phyloP scores from a whole-genome alignment of 495 filamentous ascomycete genomes.

The Tuber umbilicatum region DNA sequence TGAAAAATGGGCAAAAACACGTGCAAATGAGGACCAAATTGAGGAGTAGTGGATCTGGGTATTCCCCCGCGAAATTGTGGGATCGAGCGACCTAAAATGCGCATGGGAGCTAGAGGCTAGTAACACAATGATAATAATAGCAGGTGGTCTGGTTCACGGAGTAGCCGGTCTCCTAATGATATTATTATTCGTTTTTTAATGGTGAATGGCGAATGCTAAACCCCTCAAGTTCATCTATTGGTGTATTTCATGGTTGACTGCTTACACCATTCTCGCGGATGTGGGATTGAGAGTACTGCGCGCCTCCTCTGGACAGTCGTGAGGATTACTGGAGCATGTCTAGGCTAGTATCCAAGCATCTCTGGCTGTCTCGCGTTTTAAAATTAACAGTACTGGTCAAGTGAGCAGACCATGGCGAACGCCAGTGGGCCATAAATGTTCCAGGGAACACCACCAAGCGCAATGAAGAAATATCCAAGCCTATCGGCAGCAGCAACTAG shows the following conservation, averaged over 20 bases:
- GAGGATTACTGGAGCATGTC: slow-evolving; percentile 58
- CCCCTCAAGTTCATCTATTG: slow-evolving; percentile 53
- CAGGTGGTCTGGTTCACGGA: not conserved
- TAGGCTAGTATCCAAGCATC: slow-evolving; percentile 49
- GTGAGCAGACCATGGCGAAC: slow-evolving; percentile 43
- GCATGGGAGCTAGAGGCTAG: not conserved
- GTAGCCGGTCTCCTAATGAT: slow-evolving; percentile 11
- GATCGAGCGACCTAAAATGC: slow-evolving; percentile 52
- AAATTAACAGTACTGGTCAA: slow-evolving; percentile 12
- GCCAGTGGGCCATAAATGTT: slow-evolving; percentile 53
- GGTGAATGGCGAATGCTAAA: slow-evolving; percentile 31
- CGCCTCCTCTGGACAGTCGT: slow-evolving; percentile 61
- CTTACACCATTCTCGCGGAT: slow-evolving; percentile 47
- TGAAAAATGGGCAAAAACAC: slow-evolving; percentile 28
- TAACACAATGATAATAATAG: not conserved
- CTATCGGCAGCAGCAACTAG: slow-evolving; percentile 34
- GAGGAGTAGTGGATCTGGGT: slow-evolving; percentile 42
- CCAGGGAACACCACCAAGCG: slow-evolving; percentile 61
- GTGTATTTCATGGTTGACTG: slow-evolving; percentile 64
- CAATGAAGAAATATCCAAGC: slow-evolving; percentile 52
- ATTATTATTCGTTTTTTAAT: slow-evolving; percentile 12
- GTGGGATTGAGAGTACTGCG: slow-evolving; percentile 45
- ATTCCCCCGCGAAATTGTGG: slow-evolving; percentile 53
- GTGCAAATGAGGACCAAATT: slow-evolving; percentile 21
- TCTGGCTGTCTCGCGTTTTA: not conserved